phyloP scores from a whole-genome alignment of 805 yeast species.

The Lipomyces yamanashiensis region DNA sequence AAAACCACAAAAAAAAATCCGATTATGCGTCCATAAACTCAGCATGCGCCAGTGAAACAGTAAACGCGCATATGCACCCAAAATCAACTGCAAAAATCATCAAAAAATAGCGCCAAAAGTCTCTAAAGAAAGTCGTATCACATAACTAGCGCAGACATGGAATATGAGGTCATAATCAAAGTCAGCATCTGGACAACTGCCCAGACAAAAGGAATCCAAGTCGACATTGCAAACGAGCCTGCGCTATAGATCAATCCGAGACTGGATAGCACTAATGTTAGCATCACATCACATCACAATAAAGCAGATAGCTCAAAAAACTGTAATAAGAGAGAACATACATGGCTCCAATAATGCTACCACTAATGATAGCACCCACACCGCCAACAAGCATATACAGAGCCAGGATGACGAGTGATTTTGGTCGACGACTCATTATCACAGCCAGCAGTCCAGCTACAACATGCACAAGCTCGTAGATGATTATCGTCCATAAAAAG shows the following conservation, averaged over 20 bases:
- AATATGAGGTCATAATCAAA: conserved; percentile 69
- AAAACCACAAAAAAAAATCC: too few species aligned
- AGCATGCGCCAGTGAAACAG: too few species aligned
- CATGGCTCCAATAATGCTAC: conserved; percentile 77
- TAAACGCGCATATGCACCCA: too few species aligned
- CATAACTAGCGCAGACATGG: conserved; percentile 55
- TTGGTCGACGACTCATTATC: conserved; percentile 52
- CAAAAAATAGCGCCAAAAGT: background rate
- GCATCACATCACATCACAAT: background rate
- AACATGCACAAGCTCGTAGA: conserved; percentile 65
- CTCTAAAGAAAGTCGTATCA: conserved; percentile 36
- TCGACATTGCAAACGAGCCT: conserved; percentile 79
- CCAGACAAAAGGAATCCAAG: conserved; percentile 93
- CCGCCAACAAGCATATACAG: conserved; percentile 60
- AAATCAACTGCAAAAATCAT: background rate
- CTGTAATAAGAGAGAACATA: conserved; percentile 33
- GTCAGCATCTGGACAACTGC: conserved; percentile 69
- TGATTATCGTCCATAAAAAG: conserved; percentile 75
- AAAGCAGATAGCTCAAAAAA: conserved; percentile 4
- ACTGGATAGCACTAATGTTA: conserved; percentile 1
- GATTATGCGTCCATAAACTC: too few species aligned
- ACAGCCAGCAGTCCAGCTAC: conserved; percentile 69
- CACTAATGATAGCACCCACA: conserved; percentile 68
- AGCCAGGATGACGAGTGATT: conserved; percentile 51
- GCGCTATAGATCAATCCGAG: conserved; percentile 33